phyloP scores from a whole-genome alignment of 371 early-diverging fungal species.

The Parasitella parasitica region DNA sequence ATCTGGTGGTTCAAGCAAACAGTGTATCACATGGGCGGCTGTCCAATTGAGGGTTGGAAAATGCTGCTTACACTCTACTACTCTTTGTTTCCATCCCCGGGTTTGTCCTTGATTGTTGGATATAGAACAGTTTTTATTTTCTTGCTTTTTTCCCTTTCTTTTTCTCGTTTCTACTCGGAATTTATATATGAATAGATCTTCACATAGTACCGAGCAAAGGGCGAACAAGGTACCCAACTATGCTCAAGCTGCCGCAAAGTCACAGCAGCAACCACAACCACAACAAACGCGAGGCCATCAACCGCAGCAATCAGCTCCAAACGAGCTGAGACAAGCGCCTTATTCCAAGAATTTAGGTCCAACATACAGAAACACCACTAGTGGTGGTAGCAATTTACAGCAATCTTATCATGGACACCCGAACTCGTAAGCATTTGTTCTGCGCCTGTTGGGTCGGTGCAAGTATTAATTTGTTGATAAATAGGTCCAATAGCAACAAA shows the following conservation, averaged over 20 bases:
- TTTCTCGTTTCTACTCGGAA: neutral
- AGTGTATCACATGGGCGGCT: too few species aligned
- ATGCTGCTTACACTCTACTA: too few species aligned
- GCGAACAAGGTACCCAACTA: neutral
- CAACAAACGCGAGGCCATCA: conserved; percentile 1
- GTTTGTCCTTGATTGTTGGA: neutral
- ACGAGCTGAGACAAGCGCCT: neutral
- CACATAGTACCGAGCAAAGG: conserved; percentile 1
- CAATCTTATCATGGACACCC: neutral
- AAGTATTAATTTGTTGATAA: neutral
- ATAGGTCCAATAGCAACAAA: conserved; percentile 3
- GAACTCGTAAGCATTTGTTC: neutral
- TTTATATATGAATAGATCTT: neutral
- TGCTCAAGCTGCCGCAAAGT: conserved; percentile 1
- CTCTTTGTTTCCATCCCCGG: neutral
- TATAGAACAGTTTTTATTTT: neutral
- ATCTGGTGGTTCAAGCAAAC: too few species aligned
- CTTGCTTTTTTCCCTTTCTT: neutral
- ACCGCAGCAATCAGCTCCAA: neutral
- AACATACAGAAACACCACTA: neutral
- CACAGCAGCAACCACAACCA: neutral
- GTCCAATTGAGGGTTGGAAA: too few species aligned
- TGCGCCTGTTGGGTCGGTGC: too few species aligned
- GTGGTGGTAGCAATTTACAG: neutral
- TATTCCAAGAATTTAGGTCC: neutral